Percentiles rank a stretch among this genome's conserved stretches.
Conservation (phyloP, 2,329 filamentous ascomycete genomes). For the Myriosclerotinia scirpicola region DNA sequence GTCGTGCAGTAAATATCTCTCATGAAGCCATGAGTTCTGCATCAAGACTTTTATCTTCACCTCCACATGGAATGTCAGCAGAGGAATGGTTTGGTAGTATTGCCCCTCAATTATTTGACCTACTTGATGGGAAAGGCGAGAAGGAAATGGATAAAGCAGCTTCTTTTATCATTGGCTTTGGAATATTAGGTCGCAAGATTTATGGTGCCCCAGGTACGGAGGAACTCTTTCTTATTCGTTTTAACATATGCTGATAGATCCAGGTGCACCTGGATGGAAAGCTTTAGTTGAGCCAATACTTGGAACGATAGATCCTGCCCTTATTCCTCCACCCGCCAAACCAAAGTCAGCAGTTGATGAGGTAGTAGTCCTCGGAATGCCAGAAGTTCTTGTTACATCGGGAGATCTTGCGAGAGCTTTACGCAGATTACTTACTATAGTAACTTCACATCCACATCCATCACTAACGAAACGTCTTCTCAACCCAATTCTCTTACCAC, state of each 20-base stretch:
- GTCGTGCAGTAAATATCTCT: conserved; percentile 61
- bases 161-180: conserved; percentile 63
- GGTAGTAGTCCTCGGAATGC: conserved; percentile 29
- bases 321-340: conserved; percentile 10
- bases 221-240: conserved; percentile 32
- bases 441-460: conserved; percentile 65
- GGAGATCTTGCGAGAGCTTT: conserved; percentile 53
- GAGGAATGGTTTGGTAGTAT: conserved; percentile 61
- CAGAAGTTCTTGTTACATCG: conserved; percentile 44
- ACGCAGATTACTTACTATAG: conserved; percentile 54
- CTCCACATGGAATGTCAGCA: conserved; percentile 54
- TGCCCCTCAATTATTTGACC: conserved; percentile 57
- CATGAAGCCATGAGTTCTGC: conserved; percentile 66
- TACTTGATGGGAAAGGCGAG: conserved; percentile 62
- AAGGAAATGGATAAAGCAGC: conserved; percentile 58
- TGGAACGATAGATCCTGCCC: conserved; percentile 48
- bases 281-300: conserved; percentile 61
- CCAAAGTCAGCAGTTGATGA: conserved; percentile 17
- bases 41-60: conserved; percentile 59
- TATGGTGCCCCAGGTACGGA: conserved; percentile 60
- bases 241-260: conserved; percentile 23
- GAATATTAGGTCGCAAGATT: conserved; percentile 62
- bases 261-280: conserved; percentile 60
- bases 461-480: conserved; percentile 63
- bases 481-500: conserved; percentile 55